Conservation (phyloP, 495 filamentous ascomycete species). For the Chlorociboria aeruginascens region DNA sequence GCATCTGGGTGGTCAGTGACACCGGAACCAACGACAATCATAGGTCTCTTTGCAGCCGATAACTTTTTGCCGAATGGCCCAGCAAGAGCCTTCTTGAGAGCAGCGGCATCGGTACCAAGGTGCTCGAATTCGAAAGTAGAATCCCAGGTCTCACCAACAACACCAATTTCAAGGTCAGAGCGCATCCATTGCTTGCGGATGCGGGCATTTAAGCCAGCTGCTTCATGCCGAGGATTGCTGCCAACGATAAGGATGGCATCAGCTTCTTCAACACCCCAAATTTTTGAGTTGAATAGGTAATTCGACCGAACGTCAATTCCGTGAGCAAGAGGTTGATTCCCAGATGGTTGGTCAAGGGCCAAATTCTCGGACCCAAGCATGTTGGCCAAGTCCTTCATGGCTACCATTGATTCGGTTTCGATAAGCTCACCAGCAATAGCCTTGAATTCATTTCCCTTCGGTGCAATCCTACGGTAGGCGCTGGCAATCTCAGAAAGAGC, state of each 20-base stretch:
- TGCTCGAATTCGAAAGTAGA: conserved; percentile 90
- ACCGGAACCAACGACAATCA: conserved; percentile 90
- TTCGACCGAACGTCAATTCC: conserved; percentile 90
- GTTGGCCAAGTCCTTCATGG: conserved; percentile 93
- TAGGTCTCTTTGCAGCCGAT: conserved; percentile 72
- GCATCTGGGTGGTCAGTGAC: conserved; percentile 81
- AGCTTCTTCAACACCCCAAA: conserved; percentile 84
- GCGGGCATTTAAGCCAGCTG: conserved; percentile 85
- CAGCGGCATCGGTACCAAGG: conserved; percentile 61
- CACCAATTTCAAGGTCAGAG: conserved; percentile 84
- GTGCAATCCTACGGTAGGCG: conserved; percentile 61
- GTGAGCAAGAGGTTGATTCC: conserved; percentile 74
- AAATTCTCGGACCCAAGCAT: conserved; percentile 93
- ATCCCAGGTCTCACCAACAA: conserved; percentile 83
- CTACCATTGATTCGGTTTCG: conserved; percentile 85
- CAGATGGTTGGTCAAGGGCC: conserved; percentile 78
- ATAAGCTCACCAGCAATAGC: conserved; percentile 81
- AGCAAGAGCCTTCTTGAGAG: conserved; percentile 74
- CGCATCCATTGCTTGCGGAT: conserved; percentile 97
- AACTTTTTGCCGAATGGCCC: conserved; percentile 88
- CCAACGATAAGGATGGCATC: conserved; percentile 87
- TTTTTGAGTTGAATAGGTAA: conserved; percentile 92
- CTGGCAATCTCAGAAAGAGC: conserved; percentile 74
- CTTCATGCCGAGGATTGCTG: conserved; percentile 90
- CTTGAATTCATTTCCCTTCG: conserved; percentile 89